Evolutionary conservation across 805 yeast species (phyloP), one percentile per base, ranked within the genome.

Genomic region (Candida golubevii): DNA sequence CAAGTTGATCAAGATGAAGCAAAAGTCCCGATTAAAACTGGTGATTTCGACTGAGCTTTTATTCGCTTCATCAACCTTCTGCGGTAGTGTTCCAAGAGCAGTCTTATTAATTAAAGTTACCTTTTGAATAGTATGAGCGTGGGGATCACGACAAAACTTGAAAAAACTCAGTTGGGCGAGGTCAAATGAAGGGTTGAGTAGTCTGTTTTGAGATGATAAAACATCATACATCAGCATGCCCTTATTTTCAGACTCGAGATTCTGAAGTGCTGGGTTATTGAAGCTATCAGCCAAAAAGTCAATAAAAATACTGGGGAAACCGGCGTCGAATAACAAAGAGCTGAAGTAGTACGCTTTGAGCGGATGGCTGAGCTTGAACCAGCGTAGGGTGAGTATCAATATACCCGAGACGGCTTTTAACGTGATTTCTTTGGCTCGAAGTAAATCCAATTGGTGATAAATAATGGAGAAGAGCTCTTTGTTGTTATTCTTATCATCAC

Each of bases 321-420:
- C 80, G 27, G 83, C 77, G 60, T 93, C 98, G 61, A 83, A 85
- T 26, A 93, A 61, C 35, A 90, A 59, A 0, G 86, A 76, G 7
- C 84, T 62, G 11, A 91, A 66, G 54, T 83, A 86, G 59, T 88
- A 95, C 60, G 75, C 82, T 60, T 91, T 90, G 50, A 90, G 61
- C 2, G 88, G 67, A 60, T 93, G 97, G 36, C 80, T 83, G 8
- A 75, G 61, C 58, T 85, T 86, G 60, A 87, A 83, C 97, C 97
- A 90, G 54, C 75, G 77, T 30, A 83, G 59, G 15, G 93, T 58
- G 15, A 78, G 54, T 9, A 66, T 53, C 1, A 88, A 44, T 1
- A 80, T 73, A 1, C 78, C 77, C 0, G 83, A 69, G 2, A 83
- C 66, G 4, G 83, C 77, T 51, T 82, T 84, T 41, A 83, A 56